phyloP scores from a whole-genome alignment of 2,329 filamentous ascomycete species.

The Diaporthe nobilis region DNA sequence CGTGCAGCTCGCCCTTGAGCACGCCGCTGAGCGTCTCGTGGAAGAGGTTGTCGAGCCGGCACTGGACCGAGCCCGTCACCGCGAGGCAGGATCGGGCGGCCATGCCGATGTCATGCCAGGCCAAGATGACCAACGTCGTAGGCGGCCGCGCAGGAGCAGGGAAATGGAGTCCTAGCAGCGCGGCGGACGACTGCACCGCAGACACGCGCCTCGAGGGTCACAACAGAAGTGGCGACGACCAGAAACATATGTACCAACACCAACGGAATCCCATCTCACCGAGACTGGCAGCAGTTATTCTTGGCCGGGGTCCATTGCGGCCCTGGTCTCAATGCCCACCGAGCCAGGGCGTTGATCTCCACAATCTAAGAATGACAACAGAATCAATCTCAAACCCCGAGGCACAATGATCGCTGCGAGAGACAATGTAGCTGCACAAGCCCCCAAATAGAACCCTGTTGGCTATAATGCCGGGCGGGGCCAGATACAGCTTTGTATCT shows the following conservation, averaged over 20 bases:
- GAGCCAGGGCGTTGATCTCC: neutral
- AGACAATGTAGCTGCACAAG: neutral
- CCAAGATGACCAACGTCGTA: constrained; percentile 3
- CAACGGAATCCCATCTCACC: neutral
- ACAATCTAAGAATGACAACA: neutral
- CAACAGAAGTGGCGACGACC: constrained; percentile 7
- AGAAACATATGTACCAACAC: neutral
- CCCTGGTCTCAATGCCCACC: neutral
- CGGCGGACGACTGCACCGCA: neutral
- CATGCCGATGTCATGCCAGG: constrained; percentile 1
- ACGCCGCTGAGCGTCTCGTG: constrained; percentile 27
- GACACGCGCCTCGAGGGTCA: neutral
- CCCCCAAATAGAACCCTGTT: constrained; percentile 18
- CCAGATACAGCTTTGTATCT: constrained; percentile 30
- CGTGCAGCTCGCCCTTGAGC: constrained; percentile 34
- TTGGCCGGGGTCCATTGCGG: neutral
- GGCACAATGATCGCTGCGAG: constrained; percentile 13
- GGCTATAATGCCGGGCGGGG: constrained; percentile 19
- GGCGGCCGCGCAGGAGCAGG: constrained; percentile 23
- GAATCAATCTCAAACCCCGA: neutral
- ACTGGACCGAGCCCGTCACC: neutral
- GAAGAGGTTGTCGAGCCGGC: constrained; percentile 20
- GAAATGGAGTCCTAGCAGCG: neutral
- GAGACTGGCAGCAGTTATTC: constrained; percentile 5
- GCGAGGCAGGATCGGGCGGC: neutral